A percentile compares a stretch with the other conserved stretches of the same genome.
Conservation (phyloP, 2,329 filamentous ascomycete species). For the Macrophomina tecta region DNA sequence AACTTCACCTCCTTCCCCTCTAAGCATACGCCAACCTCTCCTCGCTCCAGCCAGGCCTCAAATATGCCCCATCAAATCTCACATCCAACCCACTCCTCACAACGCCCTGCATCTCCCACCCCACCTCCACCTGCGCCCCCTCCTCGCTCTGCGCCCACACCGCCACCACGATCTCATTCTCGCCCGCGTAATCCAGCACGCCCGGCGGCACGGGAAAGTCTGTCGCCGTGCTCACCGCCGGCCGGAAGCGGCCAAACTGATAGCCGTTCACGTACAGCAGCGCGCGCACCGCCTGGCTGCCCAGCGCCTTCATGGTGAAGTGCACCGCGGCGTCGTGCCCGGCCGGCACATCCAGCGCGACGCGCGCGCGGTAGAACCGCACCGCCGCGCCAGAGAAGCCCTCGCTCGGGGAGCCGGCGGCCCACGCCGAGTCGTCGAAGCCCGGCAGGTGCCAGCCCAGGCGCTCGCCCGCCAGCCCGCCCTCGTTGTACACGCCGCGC, state of each 20-base stretch:
- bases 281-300: constrained; percentile 55
- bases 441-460: constrained; percentile 65
- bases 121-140: constrained; percentile 57
- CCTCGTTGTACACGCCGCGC: constrained; percentile 63
- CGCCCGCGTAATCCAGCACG: constrained; percentile 62
- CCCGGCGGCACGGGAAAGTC: constrained; percentile 66
- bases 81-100: constrained; percentile 61
- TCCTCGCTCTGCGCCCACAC: constrained; percentile 65
- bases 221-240: constrained; percentile 66
- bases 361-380: constrained; percentile 60
- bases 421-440: constrained; percentile 58
- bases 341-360: constrained; percentile 57
- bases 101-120: constrained; percentile 60
- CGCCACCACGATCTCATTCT: constrained; percentile 65
- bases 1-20: neutral
- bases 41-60: constrained; percentile 59
- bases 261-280: constrained; percentile 69
- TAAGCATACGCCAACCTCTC: constrained; percentile 43
- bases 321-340: constrained; percentile 63
- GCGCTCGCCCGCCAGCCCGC: constrained; percentile 64
- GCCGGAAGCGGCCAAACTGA: constrained; percentile 66
- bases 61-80: constrained; percentile 53
- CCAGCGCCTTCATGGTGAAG: constrained; percentile 57
- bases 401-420: constrained; percentile 42
- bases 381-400: constrained; percentile 59